These are phyloP conservation scores for Withania somnifera DNA, from an alignment of 305 asterid genomes.

Conservation along the genomic window DNA sequence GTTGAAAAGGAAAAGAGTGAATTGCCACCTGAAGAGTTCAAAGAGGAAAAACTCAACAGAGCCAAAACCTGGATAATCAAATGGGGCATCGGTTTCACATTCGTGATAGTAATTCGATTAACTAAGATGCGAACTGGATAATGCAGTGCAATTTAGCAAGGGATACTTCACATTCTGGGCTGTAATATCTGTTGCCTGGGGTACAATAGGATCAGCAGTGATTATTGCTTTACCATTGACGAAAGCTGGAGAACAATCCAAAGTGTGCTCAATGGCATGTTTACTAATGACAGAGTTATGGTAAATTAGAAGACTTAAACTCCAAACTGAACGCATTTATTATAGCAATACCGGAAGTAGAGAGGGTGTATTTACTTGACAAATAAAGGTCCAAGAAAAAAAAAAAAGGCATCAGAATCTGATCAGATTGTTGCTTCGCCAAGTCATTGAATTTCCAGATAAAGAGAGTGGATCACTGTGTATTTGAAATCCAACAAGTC, in stretches of 20 bases:
- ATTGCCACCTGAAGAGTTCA: slow-evolving; percentile 44
- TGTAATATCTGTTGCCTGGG: slow-evolving; percentile 76
- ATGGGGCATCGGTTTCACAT: slow-evolving; percentile 81
- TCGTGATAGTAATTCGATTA: slow-evolving; percentile 32
- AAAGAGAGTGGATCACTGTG: neutral
- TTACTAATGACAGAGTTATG: slow-evolving; percentile 67
- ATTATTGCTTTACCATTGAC: slow-evolving; percentile 59
- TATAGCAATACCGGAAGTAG: slow-evolving; percentile 61
- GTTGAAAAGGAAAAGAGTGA: slow-evolving; percentile 72
- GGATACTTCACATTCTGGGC: slow-evolving; percentile 96
- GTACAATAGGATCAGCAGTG: slow-evolving; percentile 66
- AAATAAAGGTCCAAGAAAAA: slow-evolving; percentile 48
- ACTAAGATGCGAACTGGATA: neutral
- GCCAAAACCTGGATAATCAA: slow-evolving; percentile 77
- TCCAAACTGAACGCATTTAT: slow-evolving; percentile 47
- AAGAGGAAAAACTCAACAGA: slow-evolving; percentile 47
- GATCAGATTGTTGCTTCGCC: slow-evolving; percentile 17
- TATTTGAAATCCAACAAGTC: neutral
- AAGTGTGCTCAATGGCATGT: slow-evolving; percentile 62
- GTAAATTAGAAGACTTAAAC: slow-evolving; percentile 67
- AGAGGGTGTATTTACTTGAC: slow-evolving; percentile 55
- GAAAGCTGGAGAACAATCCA: slow-evolving; percentile 77
- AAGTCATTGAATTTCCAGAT: neutral
- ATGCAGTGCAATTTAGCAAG: slow-evolving; percentile 62
- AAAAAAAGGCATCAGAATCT: slow-evolving; percentile 37